Conservation (phyloP, 2,329 filamentous ascomycete species). For the Ascochyta lentis region DNA sequence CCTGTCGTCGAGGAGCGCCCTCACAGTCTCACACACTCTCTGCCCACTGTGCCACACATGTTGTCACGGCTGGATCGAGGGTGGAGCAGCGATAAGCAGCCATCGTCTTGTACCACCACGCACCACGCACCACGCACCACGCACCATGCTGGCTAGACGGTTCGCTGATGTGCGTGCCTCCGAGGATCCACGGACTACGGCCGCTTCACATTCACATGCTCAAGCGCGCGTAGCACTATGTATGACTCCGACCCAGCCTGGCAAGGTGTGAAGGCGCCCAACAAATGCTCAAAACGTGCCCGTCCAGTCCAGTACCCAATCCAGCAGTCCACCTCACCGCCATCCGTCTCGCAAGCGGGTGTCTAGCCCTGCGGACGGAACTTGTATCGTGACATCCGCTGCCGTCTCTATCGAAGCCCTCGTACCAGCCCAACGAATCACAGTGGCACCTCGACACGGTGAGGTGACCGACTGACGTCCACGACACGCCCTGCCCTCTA, state of each 20-base stretch:
- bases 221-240: slow-evolving; percentile 5
- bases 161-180: slow-evolving; percentile 1
- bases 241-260: slow-evolving; percentile 14
- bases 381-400: slow-evolving; percentile 8
- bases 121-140: too few species aligned
- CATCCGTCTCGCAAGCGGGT: background rate
- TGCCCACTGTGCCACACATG: slow-evolving; percentile 7
- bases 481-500: too few species aligned
- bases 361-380: background rate
- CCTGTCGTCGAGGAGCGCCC: background rate
- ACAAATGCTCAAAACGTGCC: slow-evolving; percentile 10
- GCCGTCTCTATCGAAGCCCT: slow-evolving; percentile 15
- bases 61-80: background rate
- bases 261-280: slow-evolving; percentile 9
- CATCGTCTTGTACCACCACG: slow-evolving; percentile 1
- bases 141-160: slow-evolving; percentile 1
- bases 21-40: background rate
- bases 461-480: slow-evolving; percentile 1
- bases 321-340: slow-evolving; percentile 6
- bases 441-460: background rate
- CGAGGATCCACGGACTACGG: background rate
- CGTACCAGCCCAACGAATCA: slow-evolving; percentile 13
- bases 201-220: slow-evolving; percentile 18
- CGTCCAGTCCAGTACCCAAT: background rate
- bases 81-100: slow-evolving; percentile 14